A percentile compares a stretch with the other conserved stretches of the same genome.
phyloP scores from a whole-genome alignment of 495 filamentous ascomycete species.

The Margaritispora aquatica region DNA sequence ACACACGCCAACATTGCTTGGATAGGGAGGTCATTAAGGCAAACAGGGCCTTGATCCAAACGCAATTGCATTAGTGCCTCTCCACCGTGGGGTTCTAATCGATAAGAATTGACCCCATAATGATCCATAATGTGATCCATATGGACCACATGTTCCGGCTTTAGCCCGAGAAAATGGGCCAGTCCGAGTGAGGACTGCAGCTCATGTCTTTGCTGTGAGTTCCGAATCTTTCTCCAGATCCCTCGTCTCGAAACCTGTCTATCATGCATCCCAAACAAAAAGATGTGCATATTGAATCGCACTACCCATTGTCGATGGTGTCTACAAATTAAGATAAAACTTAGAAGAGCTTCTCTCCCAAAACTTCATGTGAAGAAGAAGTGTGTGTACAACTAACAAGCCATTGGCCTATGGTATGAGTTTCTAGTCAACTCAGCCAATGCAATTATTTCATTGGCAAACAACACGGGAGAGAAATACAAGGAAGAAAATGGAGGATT shows the following conservation, averaged over 20 bases:
- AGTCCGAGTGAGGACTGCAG: too few relatives aligned
- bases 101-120: background rate
- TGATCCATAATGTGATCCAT: background rate
- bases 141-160: background rate
- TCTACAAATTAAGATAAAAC: too few relatives aligned
- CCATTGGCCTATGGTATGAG: background rate
- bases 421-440: background rate
- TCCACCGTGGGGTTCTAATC: background rate
- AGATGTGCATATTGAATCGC: too few relatives aligned
- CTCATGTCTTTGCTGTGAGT: too few relatives aligned
- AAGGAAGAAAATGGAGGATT: background rate
- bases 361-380: background rate
- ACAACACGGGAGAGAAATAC: background rate
- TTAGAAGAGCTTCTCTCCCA: too few relatives aligned
- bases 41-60: background rate
- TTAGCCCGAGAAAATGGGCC: background rate
- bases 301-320: too few relatives aligned
- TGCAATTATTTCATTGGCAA: background rate
- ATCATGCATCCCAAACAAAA: too few relatives aligned
- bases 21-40: background rate
- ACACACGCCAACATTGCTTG: background rate
- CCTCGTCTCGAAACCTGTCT: too few relatives aligned
- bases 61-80: background rate
- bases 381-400: background rate
- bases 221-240: background rate